phyloP scores from a whole-genome alignment of 345 rosid species.

The Aegle marmelos region DNA sequence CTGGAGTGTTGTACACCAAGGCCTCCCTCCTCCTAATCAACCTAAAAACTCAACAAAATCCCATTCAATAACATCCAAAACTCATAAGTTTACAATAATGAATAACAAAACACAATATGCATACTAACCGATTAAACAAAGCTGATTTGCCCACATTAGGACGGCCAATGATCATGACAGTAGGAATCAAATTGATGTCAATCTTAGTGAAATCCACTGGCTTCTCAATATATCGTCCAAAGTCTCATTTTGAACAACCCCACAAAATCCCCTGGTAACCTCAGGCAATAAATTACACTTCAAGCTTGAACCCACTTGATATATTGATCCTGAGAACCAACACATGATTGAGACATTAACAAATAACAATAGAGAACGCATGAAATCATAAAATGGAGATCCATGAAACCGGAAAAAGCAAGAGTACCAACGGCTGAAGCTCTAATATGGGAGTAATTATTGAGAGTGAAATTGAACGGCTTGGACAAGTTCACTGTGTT shows the following conservation, averaged over 20 bases:
- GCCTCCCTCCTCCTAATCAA: constrained; percentile 94
- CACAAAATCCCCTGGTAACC: constrained; percentile 35
- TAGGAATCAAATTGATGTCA: constrained; percentile 60
- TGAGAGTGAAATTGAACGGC: no score
- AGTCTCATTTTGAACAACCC: constrained; percentile 15
- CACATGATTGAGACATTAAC: not conserved
- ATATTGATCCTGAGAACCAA: constrained; percentile 10
- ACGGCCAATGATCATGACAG: constrained; percentile 82
- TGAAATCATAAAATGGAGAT: not conserved
- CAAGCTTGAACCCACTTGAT: constrained; percentile 11
- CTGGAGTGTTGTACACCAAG: constrained; percentile 85
- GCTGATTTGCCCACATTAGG: constrained; percentile 98
- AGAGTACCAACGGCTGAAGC: not conserved
- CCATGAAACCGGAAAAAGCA: not conserved
- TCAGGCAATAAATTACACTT: constrained; percentile 9
- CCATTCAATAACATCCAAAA: not conserved
- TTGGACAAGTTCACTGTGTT: not conserved
- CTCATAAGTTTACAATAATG: not conserved
- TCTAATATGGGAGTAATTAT: not conserved
- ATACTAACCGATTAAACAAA: constrained; percentile 72
- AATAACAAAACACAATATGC: not conserved
- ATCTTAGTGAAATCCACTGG: constrained; percentile 73
- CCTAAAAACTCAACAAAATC: constrained; percentile 30
- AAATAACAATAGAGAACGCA: not conserved
- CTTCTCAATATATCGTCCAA: constrained; percentile 28